A percentile compares a stretch with the other conserved stretches of the same genome.
Evolutionary conservation across 2,329 filamentous ascomycete genomes (phyloP).

Genomic region (Didymellaceae sp.): DNA sequence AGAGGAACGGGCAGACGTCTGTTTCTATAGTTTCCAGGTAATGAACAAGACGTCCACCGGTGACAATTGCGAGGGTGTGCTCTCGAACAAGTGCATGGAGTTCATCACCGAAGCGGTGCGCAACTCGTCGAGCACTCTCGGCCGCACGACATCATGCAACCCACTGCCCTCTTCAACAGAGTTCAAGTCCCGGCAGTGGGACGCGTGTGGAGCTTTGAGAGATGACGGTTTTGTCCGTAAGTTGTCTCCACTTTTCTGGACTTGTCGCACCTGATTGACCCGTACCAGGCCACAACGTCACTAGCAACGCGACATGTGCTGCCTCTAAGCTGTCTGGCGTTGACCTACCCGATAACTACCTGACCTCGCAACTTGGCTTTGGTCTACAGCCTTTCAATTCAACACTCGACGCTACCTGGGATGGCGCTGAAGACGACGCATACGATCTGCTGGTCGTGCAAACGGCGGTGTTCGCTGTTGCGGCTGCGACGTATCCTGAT

Average conservation of each 20-base stretch:
- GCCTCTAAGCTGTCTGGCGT: too few relatives aligned
- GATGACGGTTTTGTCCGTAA: too few relatives aligned
- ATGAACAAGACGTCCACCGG: not conserved
- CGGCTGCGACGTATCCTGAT: not conserved
- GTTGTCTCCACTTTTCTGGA: too few relatives aligned
- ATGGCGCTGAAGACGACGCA: not conserved
- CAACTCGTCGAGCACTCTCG: too few relatives aligned
- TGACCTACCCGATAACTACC: not conserved
- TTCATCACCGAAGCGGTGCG: too few relatives aligned
- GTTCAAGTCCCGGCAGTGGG: too few relatives aligned
- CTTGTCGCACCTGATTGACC: too few relatives aligned
- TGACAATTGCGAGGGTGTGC: not conserved
- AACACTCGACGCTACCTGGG: not conserved
- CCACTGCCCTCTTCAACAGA: too few relatives aligned
- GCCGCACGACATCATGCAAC: not conserved
- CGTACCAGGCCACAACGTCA: too few relatives aligned
- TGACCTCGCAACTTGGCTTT: too few relatives aligned
- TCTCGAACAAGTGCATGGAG: not conserved
- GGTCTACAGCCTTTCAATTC: not conserved
- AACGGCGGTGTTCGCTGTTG: not conserved
- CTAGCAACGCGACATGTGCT: too few relatives aligned
- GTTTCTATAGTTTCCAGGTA: not conserved
- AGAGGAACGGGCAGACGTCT: not conserved
- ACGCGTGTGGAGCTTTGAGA: too few relatives aligned
- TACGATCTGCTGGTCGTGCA: not conserved